Base-by-base conservation (phyloP, 306 rosid genomes). In the Lathyrus sativus region DNA sequence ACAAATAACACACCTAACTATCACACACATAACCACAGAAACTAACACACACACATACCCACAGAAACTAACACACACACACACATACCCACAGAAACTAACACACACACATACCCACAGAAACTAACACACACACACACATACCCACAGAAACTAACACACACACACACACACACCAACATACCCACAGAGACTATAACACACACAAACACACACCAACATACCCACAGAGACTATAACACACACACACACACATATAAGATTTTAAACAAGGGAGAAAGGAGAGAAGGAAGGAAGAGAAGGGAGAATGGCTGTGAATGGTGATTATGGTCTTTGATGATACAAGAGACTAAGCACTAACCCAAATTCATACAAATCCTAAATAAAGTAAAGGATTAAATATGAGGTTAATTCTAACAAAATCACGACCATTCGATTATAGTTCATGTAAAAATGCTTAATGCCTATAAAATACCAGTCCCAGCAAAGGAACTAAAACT, bases 271-370 rank as follows among this genome's bases (percentile, higher is more conserved):
- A 59, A 35, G 44, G 45, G 15, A 56, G 17, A 15, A 56, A 15
- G 38, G 38, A 56, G 13, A 37, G 19, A 28, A 59, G 13, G 26
- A 59, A 35, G 63, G 11, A 57, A 29, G 42, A 13, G 39, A 57
- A 29, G 10, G 29, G 13, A 14, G 6, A 61, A 61, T 37, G 31
- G 17, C 66, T 37, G 37, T 37, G 66, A 61, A 61, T 61, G 29
- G 4, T 38, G n/a, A 12, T 56, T 56, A 17, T 61, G n/a, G 31
- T 37, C 17, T 61, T 37, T 9, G 4, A 11, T 61, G 31, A 61
- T 61, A 37, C 46, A 60, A 37, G 66, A 61, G 49, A 17, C 66
- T 61, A 37, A 15, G 46, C 65, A 37, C 48, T 60, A 37, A 37
- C 7, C 48, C 26, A 7, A 15, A 60, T 38, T 60, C 48, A 60